Base-by-base conservation (phyloP, 345 rosid species). In the Raphanus sativus region DNA sequence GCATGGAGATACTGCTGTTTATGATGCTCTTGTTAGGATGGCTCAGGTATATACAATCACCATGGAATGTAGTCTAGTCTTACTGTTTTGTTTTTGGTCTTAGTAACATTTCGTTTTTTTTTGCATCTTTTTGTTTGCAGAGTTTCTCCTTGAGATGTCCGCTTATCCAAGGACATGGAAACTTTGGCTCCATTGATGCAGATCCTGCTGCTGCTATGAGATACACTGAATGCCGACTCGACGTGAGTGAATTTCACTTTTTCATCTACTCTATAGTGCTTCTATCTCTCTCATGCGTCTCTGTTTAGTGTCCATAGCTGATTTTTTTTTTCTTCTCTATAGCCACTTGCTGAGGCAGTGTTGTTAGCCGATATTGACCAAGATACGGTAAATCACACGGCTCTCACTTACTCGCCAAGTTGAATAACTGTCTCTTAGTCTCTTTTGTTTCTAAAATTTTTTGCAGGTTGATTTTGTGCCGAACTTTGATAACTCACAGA, bases 131-230 rank as follows among this genome's bases (percentile, higher is more conserved):
- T 71, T n/a, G 9, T 29, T 81, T 7, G 6, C 82, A 94, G 98
- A 91, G 84, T 81, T 94, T 92, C 80, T 92, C 98, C 2, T 84
- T 94, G 84, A 86, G 98, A 71, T 84, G 84, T 75, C 97, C 98
- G 0, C 95, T 94, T 65, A 86, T 94, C 40, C 91, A 84, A 79
- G 98, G 98, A 29, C 98, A 94, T 82, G 98, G 98, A 26, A 94
- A 94, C 83, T 94, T 94, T 78, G 98, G 98, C 73, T 92, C 98
- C 2, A 63, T 94, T 45, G 98, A 94, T 80, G 98, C 97, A 34
- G 98, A 94, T 81, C 98, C 98, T 84, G 80, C 98, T 72, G 98
- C 98, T 36, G 98, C 98, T 65, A 94, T 94, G 98, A 95, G 98
- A 25, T 94, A 94, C 81, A 94, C 98, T 26, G 98, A 94, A 71